phyloP scores from a whole-genome alignment of 2,329 filamentous ascomycete genomes.

The Hypoxylon sp. region DNA sequence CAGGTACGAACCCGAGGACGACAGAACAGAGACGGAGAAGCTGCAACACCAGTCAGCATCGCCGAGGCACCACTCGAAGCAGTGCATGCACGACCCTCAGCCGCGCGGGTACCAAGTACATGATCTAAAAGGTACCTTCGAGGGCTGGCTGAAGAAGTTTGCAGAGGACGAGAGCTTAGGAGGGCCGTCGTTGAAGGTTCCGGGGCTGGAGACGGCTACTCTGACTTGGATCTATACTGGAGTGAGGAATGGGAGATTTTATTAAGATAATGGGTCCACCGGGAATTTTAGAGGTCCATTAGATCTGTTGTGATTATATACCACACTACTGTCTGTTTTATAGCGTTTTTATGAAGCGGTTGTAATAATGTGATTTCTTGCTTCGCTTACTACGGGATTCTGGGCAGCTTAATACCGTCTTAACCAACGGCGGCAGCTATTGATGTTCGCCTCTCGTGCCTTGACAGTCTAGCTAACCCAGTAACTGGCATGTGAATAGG shows the following conservation, averaged over 20 bases:
- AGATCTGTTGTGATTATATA: neutral
- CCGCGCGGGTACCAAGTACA: constrained; percentile 49
- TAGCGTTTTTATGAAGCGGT: neutral
- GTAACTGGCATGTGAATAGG: neutral
- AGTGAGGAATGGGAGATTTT: constrained; percentile 33
- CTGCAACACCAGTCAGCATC: constrained; percentile 1
- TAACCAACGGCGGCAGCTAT: neutral
- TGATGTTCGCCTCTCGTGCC: neutral
- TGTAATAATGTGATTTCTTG: too few relatives aligned
- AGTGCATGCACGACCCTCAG: constrained; percentile 47
- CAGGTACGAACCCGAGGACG: constrained; percentile 46
- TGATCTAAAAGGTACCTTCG: constrained; percentile 49
- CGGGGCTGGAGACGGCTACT: constrained; percentile 50
- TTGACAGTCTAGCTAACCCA: neutral
- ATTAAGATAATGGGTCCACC: neutral
- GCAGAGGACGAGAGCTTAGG: constrained; percentile 36
- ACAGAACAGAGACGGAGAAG: constrained; percentile 39
- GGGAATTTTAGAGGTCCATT: constrained; percentile 6
- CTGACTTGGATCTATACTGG: constrained; percentile 52
- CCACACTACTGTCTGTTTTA: neutral
- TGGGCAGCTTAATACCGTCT: neutral
- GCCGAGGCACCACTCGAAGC: constrained; percentile 43
- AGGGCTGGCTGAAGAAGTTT: constrained; percentile 47
- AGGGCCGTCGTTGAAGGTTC: constrained; percentile 40
- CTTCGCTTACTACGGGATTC: neutral